Evolutionary conservation across 495 filamentous ascomycete species (phyloP).

Genomic region (Tuber brumale): DNA sequence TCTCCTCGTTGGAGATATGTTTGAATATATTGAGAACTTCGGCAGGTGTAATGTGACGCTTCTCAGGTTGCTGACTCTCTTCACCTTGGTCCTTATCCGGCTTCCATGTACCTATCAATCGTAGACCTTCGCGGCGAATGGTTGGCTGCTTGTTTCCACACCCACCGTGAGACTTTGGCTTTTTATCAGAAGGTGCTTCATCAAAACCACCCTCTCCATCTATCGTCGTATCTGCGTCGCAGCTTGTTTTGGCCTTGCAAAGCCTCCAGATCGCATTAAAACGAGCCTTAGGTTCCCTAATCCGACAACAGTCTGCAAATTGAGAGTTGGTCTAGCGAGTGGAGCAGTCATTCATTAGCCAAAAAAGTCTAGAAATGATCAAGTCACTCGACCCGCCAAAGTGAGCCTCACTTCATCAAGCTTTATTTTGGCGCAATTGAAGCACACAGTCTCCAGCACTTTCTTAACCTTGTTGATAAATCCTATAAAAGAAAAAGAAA

Average conservation of each 20-base stretch:
- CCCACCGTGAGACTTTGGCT: slow-evolving; percentile 62
- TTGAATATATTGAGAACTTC: slow-evolving; percentile 78
- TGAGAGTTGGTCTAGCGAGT: slow-evolving; percentile 65
- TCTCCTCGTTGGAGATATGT: slow-evolving; percentile 70
- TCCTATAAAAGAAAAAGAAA: slow-evolving; percentile 47
- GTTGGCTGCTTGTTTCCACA: slow-evolving; percentile 87
- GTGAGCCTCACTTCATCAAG: slow-evolving; percentile 87
- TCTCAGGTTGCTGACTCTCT: slow-evolving; percentile 66
- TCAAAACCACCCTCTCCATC: slow-evolving; percentile 56
- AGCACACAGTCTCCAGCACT: slow-evolving; percentile 93
- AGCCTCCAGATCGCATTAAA: slow-evolving; percentile 83
- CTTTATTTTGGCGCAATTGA: slow-evolving; percentile 93
- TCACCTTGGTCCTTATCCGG: slow-evolving; percentile 60
- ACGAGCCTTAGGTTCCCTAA: slow-evolving; percentile 83
- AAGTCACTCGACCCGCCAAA: slow-evolving; percentile 44
- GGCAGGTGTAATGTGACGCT: slow-evolving; percentile 74
- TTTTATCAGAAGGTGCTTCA: slow-evolving; percentile 47
- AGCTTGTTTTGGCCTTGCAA: slow-evolving; percentile 78
- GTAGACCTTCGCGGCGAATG: slow-evolving; percentile 76
- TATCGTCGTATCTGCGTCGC: slow-evolving; percentile 62
- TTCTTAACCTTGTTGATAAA: slow-evolving; percentile 98
- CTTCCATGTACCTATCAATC: slow-evolving; percentile 75
- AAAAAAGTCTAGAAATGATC: slow-evolving; percentile 30
- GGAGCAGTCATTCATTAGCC: slow-evolving; percentile 34
- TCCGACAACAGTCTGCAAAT: slow-evolving; percentile 70